Evolutionary conservation across 176 grass and related monocot genomes (phyloP).

Genomic region (Calamus simplicifolius): DNA sequence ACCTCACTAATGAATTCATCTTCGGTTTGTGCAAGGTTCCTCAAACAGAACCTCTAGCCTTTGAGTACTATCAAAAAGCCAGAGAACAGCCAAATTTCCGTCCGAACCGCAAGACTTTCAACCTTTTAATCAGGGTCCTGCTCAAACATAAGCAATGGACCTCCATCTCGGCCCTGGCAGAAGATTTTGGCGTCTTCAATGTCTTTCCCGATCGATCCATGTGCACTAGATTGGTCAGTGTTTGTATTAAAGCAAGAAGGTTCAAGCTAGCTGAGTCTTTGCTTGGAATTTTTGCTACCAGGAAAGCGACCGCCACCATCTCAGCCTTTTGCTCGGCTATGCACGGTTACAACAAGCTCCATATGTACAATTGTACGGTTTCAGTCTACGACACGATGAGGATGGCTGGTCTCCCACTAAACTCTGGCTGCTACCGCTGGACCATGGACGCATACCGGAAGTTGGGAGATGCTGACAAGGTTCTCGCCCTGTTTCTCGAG

Average conservation of each 20-base stretch:
- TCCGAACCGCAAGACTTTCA: slow-evolving; percentile 51
- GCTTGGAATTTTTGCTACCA: slow-evolving; percentile 37
- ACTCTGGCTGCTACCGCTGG: slow-evolving; percentile 42
- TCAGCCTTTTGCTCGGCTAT: slow-evolving; percentile 57
- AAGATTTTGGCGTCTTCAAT: slow-evolving; percentile 32
- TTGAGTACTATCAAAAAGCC: slow-evolving; percentile 59
- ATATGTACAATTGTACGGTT: slow-evolving; percentile 71
- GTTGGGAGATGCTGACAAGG: slow-evolving; percentile 52
- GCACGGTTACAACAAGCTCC: slow-evolving; percentile 84
- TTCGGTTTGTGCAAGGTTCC: slow-evolving; percentile 48
- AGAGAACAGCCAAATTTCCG: slow-evolving; percentile 52
- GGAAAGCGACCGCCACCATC: slow-evolving; percentile 31
- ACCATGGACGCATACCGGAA: slow-evolving; percentile 48
- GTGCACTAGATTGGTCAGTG: slow-evolving; percentile 44
- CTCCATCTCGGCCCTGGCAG: slow-evolving; percentile 43
- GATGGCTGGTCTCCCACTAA: slow-evolving; percentile 30
- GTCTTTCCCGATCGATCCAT: slow-evolving; percentile 60
- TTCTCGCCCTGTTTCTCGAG: slow-evolving; percentile 42
- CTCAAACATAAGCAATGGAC: slow-evolving; percentile 64
- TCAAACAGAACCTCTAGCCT: slow-evolving; percentile 65
- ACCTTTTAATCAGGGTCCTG: slow-evolving; percentile 33
- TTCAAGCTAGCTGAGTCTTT: slow-evolving; percentile 57
- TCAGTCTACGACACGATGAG: slow-evolving; percentile 47
- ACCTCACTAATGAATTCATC: slow-evolving; percentile 76
- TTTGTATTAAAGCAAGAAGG: slow-evolving; percentile 56